Evolutionary conservation across 345 rosid species (phyloP).

Genomic region (Eucalyptus cloeziana): DNA sequence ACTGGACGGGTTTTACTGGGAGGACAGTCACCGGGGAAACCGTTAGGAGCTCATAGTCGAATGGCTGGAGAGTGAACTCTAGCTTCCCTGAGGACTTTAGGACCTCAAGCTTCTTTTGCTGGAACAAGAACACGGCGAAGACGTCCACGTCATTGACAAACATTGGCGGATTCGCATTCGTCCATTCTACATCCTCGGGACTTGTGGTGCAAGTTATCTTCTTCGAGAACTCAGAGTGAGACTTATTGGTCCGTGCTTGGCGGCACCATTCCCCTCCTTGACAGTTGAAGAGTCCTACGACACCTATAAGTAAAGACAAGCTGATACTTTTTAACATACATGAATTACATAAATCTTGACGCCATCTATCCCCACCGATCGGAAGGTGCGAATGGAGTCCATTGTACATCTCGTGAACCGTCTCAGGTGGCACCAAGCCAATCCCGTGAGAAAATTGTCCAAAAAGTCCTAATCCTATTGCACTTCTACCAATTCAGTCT

Average conservation of each 20-base stretch:
- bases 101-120: conserved; percentile 52
- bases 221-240: conserved; percentile 45
- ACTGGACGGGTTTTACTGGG: conserved; percentile 1
- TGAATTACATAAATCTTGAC: conserved; percentile 95
- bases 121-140: conserved; percentile 60
- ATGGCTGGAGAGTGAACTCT: conserved; percentile 60
- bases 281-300: conserved; percentile 84
- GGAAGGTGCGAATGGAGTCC: conserved; percentile 70
- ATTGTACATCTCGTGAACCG: conserved; percentile 52
- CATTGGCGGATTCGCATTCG: conserved; percentile 61
- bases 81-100: conserved; percentile 26
- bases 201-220: conserved; percentile 32
- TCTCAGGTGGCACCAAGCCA: conserved; percentile 67
- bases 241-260: conserved; percentile 59
- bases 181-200: conserved; percentile 69
- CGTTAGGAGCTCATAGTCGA: conserved; percentile 61
- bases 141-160: conserved; percentile 33
- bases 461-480: too few species aligned
- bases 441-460: conserved; percentile 8
- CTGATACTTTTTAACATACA: conserved; percentile 24
- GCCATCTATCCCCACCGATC: conserved; percentile 63
- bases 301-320: conserved; percentile 13
- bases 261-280: conserved; percentile 98
- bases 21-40: conserved; percentile 51
- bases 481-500: too few species aligned